Conservation (phyloP, 345 rosid species). For the Eutrema yunnanense region DNA sequence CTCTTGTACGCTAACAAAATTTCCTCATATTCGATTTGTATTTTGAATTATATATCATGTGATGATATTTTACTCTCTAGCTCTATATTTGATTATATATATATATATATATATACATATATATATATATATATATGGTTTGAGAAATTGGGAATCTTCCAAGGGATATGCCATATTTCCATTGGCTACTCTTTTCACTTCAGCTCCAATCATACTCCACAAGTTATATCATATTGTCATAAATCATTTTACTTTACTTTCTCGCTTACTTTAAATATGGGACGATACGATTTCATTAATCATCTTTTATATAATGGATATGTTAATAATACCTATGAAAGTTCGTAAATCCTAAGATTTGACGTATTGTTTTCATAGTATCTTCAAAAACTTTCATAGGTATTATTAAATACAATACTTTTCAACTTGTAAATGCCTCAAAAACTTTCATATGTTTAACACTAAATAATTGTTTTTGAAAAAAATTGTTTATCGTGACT, state of each 20-base stretch:
- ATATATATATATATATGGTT: background rate
- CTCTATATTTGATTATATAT: background rate
- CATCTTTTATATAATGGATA: background rate
- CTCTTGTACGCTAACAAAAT: background rate
- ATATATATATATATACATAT: background rate
- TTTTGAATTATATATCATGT: background rate
- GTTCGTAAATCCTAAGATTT: background rate
- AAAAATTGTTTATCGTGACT: too few relatives aligned
- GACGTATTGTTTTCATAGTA: background rate
- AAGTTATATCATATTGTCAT: background rate
- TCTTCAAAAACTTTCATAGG: too few relatives aligned
- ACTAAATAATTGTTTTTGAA: too few relatives aligned
- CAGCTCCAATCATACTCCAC: constrained; percentile 18
- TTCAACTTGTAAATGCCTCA: too few relatives aligned
- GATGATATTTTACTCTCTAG: background rate
- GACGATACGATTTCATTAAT: background rate
- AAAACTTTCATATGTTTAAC: too few relatives aligned
- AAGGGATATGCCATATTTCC: constrained; percentile 20
- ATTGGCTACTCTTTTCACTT: constrained; percentile 20
- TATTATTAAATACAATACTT: too few relatives aligned
- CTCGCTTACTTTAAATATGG: constrained; percentile 14
- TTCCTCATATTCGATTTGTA: background rate
- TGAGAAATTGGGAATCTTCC: constrained; percentile 21
- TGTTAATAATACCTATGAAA: background rate
- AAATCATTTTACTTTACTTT: constrained; percentile 8